Evolutionary conservation across 1,139 yeast genomes (phyloP).

Genomic region (Candida sp.): DNA sequence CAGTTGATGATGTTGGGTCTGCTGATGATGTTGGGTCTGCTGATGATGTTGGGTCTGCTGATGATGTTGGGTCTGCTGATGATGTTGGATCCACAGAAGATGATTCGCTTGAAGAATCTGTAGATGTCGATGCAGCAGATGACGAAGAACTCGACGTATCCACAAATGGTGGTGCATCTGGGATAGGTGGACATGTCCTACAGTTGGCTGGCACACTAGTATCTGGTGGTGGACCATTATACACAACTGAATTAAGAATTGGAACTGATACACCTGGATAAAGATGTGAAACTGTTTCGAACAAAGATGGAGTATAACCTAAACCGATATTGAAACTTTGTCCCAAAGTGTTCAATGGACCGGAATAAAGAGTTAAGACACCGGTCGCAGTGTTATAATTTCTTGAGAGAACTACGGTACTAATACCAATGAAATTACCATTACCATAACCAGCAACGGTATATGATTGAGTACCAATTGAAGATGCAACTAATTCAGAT

Average conservation of each 20-base stretch:
- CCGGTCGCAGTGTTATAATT: slow-evolving; percentile 11
- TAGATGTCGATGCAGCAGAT: not conserved
- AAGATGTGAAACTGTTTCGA: slow-evolving; percentile 8
- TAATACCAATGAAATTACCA: slow-evolving; percentile 23
- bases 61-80: not conserved
- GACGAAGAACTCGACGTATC: slow-evolving; percentile 2
- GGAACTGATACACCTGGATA: slow-evolving; percentile 5
- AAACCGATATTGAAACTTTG: slow-evolving; percentile 15
- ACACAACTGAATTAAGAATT: slow-evolving; percentile 10
- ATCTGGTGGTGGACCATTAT: slow-evolving; percentile 13
- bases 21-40: not conserved
- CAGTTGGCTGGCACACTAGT: not conserved
- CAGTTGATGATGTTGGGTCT: not conserved
- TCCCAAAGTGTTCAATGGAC: slow-evolving; percentile 2
- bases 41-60: not conserved
- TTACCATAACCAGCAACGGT: slow-evolving; percentile 28
- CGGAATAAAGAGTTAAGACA: slow-evolving; percentile 12
- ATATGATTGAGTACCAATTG: slow-evolving; percentile 13
- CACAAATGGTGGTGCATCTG: slow-evolving; percentile 7
- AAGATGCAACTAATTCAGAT: slow-evolving; percentile 12
- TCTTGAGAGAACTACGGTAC: slow-evolving; percentile 10
- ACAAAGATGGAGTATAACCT: slow-evolving; percentile 9
- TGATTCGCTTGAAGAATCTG: not conserved
- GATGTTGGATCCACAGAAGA: not conserved
- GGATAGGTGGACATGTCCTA: slow-evolving; percentile 10